Conservation (phyloP, 139 green algal species). For the Parachlorella kessleri region DNA sequence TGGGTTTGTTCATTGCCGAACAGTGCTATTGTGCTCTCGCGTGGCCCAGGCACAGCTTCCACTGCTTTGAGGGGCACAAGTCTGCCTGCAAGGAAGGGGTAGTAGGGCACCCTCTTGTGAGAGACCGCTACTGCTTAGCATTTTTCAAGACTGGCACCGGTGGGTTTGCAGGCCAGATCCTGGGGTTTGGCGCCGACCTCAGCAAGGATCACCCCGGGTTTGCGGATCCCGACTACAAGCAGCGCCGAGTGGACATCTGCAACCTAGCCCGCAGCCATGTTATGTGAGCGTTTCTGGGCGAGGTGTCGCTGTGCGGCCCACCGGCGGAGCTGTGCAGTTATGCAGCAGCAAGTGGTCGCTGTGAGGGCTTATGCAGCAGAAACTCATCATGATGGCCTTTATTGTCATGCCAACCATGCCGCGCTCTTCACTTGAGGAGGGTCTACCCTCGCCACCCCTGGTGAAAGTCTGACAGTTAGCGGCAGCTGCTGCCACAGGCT, state of each 20-base stretch:
- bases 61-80: neutral
- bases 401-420: too few species aligned
- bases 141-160: too few species aligned
- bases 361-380: neutral
- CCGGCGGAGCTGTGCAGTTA: neutral
- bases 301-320: neutral
- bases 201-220: slow-evolving; percentile 58
- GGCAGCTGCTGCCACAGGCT: too few species aligned
- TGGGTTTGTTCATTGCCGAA: too few species aligned
- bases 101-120: too few species aligned
- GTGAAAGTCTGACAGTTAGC: too few species aligned
- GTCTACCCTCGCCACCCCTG: too few species aligned
- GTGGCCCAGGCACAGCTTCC: neutral
- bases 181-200: slow-evolving; percentile 70
- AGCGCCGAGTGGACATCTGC: slow-evolving; percentile 65
- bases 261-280: slow-evolving; percentile 64
- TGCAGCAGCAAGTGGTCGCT: neutral
- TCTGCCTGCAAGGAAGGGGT: too few species aligned
- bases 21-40: too few species aligned
- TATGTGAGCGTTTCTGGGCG: slow-evolving; percentile 53
- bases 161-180: slow-evolving; percentile 37
- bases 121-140: too few species aligned
- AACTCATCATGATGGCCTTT: too few species aligned
- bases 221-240: slow-evolving; percentile 80
- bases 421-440: too few species aligned